Percentiles rank a stretch among this genome's conserved stretches.
These are phyloP conservation scores for Jamesozyma hellenica DNA, from an alignment of 805 yeast species.

Conservation along the genomic window DNA sequence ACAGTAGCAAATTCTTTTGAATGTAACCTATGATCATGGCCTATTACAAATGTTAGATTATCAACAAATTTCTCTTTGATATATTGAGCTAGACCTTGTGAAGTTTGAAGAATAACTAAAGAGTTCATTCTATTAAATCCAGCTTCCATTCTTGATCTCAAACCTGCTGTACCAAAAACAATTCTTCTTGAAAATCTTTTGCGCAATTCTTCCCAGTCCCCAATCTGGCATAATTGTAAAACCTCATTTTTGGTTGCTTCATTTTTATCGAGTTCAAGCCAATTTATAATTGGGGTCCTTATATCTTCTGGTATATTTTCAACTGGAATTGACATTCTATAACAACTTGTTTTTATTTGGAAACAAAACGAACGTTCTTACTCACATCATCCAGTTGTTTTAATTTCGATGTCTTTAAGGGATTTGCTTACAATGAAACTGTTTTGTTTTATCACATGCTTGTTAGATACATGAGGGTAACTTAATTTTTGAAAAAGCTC, in stretches of 20 bases:
- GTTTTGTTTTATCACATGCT: no score
- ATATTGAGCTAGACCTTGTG: conserved; percentile 67
- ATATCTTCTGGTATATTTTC: conserved; percentile 12
- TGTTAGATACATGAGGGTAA: no score
- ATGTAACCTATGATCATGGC: conserved; percentile 84
- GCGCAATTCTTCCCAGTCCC: conserved; percentile 38
- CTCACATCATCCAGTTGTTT: no score
- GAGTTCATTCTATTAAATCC: conserved; percentile 86
- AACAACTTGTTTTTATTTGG: no score
- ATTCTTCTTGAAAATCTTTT: conserved; percentile 49
- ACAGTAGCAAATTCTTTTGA: conserved; percentile 72
- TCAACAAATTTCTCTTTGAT: conserved; percentile 25
- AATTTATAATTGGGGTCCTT: conserved; percentile 9
- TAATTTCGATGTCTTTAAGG: no score
- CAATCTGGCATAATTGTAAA: conserved; percentile 30
- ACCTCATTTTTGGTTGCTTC: conserved; percentile 50
- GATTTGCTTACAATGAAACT: no score
- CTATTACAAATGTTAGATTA: conserved; percentile 46
- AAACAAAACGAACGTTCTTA: no score
- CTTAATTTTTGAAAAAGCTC: no score
- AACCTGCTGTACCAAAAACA: conserved; percentile 88
- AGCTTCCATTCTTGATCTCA: conserved; percentile 80
- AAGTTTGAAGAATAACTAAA: conserved; percentile 80
- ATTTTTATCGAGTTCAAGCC: conserved; percentile 30
- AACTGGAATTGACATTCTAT: not conserved